Base-by-base conservation (phyloP, 2,329 filamentous ascomycete genomes). In the Cladosporium sp. region DNA sequence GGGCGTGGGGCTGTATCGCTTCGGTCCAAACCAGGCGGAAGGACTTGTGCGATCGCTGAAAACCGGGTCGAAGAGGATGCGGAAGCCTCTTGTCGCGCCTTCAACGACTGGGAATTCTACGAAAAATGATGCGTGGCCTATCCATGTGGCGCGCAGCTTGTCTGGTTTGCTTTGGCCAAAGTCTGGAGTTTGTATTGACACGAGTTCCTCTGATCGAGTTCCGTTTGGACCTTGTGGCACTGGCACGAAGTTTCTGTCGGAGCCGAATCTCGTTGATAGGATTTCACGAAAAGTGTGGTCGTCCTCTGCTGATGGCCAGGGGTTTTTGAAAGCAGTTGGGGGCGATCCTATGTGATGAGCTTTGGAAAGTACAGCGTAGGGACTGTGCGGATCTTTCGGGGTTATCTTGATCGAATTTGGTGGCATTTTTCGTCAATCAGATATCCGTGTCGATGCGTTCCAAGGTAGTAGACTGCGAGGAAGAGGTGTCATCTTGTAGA, bases 61-160 rank as follows among this genome's bases (percentile, higher is more conserved):
- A 4, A 80, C 75, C 1, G 77, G 76, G 56, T 80, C 78, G 32
- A 78, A 71, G 2, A 80, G 61, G 15, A 79, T 65, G 3, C 74
- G 66, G 19, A 75, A 57, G 4, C 71, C 72, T 52, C 75, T 62
- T 22, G 56, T 50, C 12, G 52, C 57, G 8, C 62, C 66, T 4
- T 55, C 47, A 3, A 52, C 50, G 13, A 53, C 61, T 3, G 67
- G 61, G 5, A 70, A 71, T 53, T 77, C 74, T 15, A 78, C 55
- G 11, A 78, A 55, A 54, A 76, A 77, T 30, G 69, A 72, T 1
- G 75, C 74, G 61, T 78, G 75, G 1, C 75, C 75, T 19, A 78
- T 68, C 75, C 75, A 78, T 11, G 74, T 77, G 4, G 72, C 72
- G 55, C 72, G 73, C 18, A 72, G 54, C 13, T 51, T 58, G 19